Evolutionary conservation across 257 asterid genomes (phyloP).

Genomic region (Mentha longifolia): DNA sequence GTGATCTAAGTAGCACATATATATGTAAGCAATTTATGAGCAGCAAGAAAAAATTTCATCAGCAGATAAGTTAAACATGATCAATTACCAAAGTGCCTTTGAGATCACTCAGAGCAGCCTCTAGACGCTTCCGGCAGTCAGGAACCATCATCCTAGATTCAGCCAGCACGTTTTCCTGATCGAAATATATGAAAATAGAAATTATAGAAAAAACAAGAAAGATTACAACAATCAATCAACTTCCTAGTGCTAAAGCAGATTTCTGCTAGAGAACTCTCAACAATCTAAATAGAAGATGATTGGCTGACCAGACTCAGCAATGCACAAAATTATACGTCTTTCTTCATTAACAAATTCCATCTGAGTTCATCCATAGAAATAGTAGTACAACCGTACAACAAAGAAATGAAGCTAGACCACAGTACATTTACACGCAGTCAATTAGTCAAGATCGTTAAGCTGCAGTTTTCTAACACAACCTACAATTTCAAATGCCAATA

Average conservation of each 20-base stretch:
- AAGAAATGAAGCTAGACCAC: no score
- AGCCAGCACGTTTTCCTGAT: slow-evolving; percentile 87
- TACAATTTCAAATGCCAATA: slow-evolving; percentile 14
- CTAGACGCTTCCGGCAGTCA: slow-evolving; percentile 85
- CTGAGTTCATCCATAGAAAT: no score
- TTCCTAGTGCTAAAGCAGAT: slow-evolving; percentile 6
- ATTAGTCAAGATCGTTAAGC: no score
- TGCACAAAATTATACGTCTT: neutral
- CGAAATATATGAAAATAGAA: slow-evolving; percentile 9
- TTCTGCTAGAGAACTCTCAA: neutral
- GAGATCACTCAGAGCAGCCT: slow-evolving; percentile 77
- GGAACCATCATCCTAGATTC: slow-evolving; percentile 99
- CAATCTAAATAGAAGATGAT: neutral
- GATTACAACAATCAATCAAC: neutral
- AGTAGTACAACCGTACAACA: no score
- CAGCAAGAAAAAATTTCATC: slow-evolving; percentile 4
- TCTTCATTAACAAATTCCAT: no score
- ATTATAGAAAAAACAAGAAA: slow-evolving; percentile 18
- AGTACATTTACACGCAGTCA: no score
- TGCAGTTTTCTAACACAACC: neutral
- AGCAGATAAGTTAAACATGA: neutral
- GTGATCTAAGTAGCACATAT: slow-evolving; percentile 13
- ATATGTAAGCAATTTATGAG: no score
- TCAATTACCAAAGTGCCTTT: slow-evolving; percentile 66
- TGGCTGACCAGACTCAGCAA: slow-evolving; percentile 5